A percentile compares a stretch with the other conserved stretches of the same genome.
Conservation (phyloP, 371 early-diverging fungal species). For the Mortierella sp. region DNA sequence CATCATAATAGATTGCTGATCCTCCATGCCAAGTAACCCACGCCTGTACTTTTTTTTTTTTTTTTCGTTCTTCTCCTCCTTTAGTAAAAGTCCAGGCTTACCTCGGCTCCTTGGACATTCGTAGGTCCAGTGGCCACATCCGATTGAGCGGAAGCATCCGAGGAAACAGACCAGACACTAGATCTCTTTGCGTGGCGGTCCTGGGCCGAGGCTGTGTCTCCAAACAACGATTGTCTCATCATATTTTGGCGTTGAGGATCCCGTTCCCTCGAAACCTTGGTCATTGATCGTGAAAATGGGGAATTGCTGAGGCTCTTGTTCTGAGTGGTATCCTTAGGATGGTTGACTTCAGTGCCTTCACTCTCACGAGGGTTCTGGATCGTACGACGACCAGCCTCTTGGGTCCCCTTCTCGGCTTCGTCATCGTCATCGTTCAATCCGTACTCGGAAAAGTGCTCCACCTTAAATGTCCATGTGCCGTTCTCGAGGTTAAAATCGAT, state of each 20-base stretch:
- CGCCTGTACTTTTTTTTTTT: no score
- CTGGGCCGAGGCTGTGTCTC: conserved; percentile 8
- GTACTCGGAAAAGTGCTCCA: conserved; percentile 88
- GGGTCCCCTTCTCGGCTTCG: conserved; percentile 31
- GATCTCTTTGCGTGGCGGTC: conserved; percentile 36
- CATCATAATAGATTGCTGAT: background rate
- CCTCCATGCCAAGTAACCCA: background rate
- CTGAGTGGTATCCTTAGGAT: no score
- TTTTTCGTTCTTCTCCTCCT: no score
- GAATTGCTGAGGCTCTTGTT: no score
- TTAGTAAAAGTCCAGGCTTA: conserved; percentile 39
- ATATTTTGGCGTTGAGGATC: conserved; percentile 48
- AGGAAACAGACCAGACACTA: conserved; percentile 42
- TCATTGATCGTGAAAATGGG: no score
- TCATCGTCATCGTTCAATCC: conserved; percentile 64
- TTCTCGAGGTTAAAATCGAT: conserved; percentile 74
- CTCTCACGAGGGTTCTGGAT: background rate
- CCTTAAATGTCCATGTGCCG: conserved; percentile 92
- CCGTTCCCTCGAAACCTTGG: conserved; percentile 13
- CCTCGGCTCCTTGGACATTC: conserved; percentile 48
- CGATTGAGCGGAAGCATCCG: conserved; percentile 27
- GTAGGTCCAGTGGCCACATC: conserved; percentile 20
- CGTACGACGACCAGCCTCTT: background rate
- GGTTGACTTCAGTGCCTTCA: no score
- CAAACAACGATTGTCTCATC: conserved; percentile 36